These are phyloP conservation scores for Ophiosphaerella narmari DNA, from an alignment of 2,329 filamentous ascomycete species.

Conservation along the genomic window DNA sequence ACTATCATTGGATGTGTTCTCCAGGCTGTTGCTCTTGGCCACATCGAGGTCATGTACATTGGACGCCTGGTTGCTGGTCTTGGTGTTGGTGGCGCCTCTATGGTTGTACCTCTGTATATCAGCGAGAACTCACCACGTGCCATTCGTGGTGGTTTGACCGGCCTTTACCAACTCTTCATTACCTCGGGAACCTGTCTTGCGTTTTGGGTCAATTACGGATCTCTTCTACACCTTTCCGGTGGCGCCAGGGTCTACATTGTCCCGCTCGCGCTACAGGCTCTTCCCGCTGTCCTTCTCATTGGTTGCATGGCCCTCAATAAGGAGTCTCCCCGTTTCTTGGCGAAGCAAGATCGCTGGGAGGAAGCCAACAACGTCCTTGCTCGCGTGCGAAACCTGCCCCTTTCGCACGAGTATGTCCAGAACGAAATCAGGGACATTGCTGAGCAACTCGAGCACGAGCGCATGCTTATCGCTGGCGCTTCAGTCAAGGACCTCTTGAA, in stretches of 20 bases:
- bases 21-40: slow-evolving; percentile 65
- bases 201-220: slow-evolving; percentile 61
- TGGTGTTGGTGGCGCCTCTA: slow-evolving; percentile 57
- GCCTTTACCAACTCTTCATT: slow-evolving; percentile 65
- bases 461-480: slow-evolving; percentile 59
- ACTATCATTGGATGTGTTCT: slow-evolving; percentile 67
- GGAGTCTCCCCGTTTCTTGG: slow-evolving; percentile 71
- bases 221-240: slow-evolving; percentile 52
- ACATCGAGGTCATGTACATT: slow-evolving; percentile 67
- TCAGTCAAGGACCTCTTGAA: slow-evolving; percentile 47
- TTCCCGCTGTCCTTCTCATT: slow-evolving; percentile 66
- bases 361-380: slow-evolving; percentile 62
- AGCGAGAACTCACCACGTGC: slow-evolving; percentile 64
- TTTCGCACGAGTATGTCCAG: slow-evolving; percentile 43
- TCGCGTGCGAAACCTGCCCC: slow-evolving; percentile 59
- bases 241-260: slow-evolving; percentile 61
- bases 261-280: slow-evolving; percentile 66
- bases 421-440: slow-evolving; percentile 44
- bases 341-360: slow-evolving; percentile 71
- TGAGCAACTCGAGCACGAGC: slow-evolving; percentile 57
- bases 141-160: slow-evolving; percentile 63
- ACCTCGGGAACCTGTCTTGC: slow-evolving; percentile 58
- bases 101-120: slow-evolving; percentile 65
- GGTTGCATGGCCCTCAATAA: slow-evolving; percentile 66
- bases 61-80: slow-evolving; percentile 65